Evolutionary conservation across 116 monocot genomes (phyloP).

Genomic region (Iris pallida): DNA sequence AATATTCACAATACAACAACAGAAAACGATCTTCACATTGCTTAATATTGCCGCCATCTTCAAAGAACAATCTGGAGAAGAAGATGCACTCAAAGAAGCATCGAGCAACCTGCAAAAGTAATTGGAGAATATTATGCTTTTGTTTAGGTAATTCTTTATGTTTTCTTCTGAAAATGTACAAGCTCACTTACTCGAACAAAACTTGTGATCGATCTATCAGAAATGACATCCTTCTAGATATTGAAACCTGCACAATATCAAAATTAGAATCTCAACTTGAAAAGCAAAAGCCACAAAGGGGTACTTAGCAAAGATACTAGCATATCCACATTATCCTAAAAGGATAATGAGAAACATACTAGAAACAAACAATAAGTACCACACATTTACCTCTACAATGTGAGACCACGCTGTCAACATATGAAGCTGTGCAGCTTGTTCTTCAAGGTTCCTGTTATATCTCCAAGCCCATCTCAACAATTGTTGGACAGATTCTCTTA

Average conservation of each 20-base stretch:
- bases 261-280: conserved; percentile 2
- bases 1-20: neutral
- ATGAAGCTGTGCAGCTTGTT: conserved; percentile 94
- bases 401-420: conserved; percentile 95
- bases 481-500: conserved; percentile 66
- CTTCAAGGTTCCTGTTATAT: conserved; percentile 93
- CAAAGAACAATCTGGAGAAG: conserved; percentile 87
- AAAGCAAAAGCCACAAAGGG: neutral
- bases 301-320: neutral
- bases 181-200: conserved; percentile 66
- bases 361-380: neutral
- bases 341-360: neutral
- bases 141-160: too few species aligned
- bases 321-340: neutral
- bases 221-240: conserved; percentile 82
- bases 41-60: conserved; percentile 84
- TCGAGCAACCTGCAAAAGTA: conserved; percentile 57
- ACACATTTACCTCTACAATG: conserved; percentile 61
- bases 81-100: conserved; percentile 72
- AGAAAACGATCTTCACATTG: conserved; percentile 37
- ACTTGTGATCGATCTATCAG: conserved; percentile 76
- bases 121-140: neutral
- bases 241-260: conserved; percentile 52
- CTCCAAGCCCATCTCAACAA: conserved; percentile 89
- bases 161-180: neutral